phyloP scores from a whole-genome alignment of 805 yeast species.

The Lachancea kluyveri region DNA sequence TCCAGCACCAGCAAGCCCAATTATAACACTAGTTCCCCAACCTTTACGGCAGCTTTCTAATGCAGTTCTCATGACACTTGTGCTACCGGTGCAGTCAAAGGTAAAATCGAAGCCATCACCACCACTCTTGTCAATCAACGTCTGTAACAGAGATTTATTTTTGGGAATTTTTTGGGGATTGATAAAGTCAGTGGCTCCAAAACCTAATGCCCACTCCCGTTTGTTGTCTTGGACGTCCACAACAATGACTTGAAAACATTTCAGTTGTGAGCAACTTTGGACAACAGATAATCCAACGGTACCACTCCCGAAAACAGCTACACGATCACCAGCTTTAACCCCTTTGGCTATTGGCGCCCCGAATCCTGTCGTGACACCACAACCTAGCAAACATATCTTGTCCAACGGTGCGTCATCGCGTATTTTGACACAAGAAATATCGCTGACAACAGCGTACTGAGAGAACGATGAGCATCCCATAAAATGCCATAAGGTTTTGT shows the following conservation, averaged over 20 bases:
- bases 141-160: slow-evolving; percentile 72
- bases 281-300: slow-evolving; percentile 95
- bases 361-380: slow-evolving; percentile 97
- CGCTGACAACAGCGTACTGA: slow-evolving; percentile 97
- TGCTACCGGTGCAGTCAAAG: slow-evolving; percentile 98
- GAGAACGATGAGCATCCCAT: slow-evolving; percentile 99
- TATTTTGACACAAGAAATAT: slow-evolving; percentile 93
- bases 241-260: slow-evolving; percentile 76
- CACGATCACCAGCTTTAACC: slow-evolving; percentile 84
- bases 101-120: slow-evolving; percentile 91
- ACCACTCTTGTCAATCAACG: slow-evolving; percentile 83
- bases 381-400: slow-evolving; percentile 87
- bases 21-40: slow-evolving; percentile 93
- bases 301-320: slow-evolving; percentile 97
- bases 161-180: slow-evolving; percentile 69
- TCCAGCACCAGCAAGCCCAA: slow-evolving; percentile 99
- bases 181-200: slow-evolving; percentile 93
- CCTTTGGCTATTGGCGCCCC: slow-evolving; percentile 94
- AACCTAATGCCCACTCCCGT: slow-evolving; percentile 76
- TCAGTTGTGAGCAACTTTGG: slow-evolving; percentile 84
- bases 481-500: slow-evolving; percentile 79
- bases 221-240: slow-evolving; percentile 83
- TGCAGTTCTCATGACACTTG: slow-evolving; percentile 90
- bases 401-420: slow-evolving; percentile 78
- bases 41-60: slow-evolving; percentile 98